Base-by-base conservation (phyloP, 257 asterid genomes). In the Perilla frutescens region DNA sequence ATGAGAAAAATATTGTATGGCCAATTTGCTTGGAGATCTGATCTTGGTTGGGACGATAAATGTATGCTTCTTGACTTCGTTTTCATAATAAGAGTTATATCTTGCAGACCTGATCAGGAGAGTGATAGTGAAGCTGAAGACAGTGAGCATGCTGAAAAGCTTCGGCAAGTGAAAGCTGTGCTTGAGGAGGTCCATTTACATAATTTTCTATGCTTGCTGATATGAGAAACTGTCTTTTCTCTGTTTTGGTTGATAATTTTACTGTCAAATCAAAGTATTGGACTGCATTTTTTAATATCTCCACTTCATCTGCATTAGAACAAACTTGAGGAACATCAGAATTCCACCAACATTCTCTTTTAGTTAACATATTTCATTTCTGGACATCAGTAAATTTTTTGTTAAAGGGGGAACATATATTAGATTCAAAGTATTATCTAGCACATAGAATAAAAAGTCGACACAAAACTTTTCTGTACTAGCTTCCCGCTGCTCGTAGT, bases 111-210 rank as follows among this genome's bases (percentile, higher is more conserved):
- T 79, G 98, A 85, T 67, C 92, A 88, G 63, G 98, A 87, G 83
- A 92, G 98, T 85, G 99, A 95, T 70, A 91, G 97, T 71, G 99
- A 95, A 85, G 97, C 98, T 55, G 99, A 95, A 70, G 98, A 90
- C 65, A 73, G 82, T 39, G 99, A 95, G 86, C 99, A 95, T 81
- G 96, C 99, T 73, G 99, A 95, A 81, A 95, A 95, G 88, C 98
- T 95, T 79, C 99, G 99, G 55, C 99, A 88, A 88, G 99, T 95
- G 87, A 95, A 95, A 84, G 99, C 99, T 43, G 99, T 95, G 79
- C 99, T 95, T 79, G 99, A 95, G 87, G 99, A 95, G 97, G 99
- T 95, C 83, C 48, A 56, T 81, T 72, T 75, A 31, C 50, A 66
- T 26, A 49, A 55, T 59, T 50, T 63, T 66, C 15, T 70, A 12